Percentiles rank a stretch among this genome's conserved stretches.
phyloP scores from a whole-genome alignment of 1,284 basidiomycete species.

The Ceratobasidium papillatum region DNA sequence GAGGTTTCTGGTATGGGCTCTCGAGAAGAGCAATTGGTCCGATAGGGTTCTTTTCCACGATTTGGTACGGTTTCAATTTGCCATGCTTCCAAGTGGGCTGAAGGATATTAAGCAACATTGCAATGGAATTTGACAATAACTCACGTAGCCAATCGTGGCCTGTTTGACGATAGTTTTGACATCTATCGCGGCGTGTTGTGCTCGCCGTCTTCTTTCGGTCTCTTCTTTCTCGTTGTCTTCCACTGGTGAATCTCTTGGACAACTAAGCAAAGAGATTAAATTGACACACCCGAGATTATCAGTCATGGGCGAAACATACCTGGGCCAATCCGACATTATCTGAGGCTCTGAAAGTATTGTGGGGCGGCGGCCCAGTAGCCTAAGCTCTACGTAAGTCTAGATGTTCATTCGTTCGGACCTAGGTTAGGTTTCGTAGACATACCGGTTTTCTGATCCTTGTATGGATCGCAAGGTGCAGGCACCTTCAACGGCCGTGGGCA shows the following conservation, averaged over 20 bases:
- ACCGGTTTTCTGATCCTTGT: background rate
- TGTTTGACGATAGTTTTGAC: background rate
- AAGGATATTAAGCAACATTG: background rate
- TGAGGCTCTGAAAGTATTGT: background rate
- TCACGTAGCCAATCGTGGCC: slow-evolving; percentile 3
- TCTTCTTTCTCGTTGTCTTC: slow-evolving; percentile 42
- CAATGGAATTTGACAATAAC: background rate
- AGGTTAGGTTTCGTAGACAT: background rate
- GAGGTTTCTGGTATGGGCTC: background rate
- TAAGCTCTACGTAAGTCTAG: background rate
- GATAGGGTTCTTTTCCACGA: background rate
- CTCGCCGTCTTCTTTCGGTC: slow-evolving; percentile 27
- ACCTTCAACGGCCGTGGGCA: too few species aligned
- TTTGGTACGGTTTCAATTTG: background rate
- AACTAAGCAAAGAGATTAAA: background rate
- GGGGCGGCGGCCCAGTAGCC: background rate
- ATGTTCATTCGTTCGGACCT: background rate
- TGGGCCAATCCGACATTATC: background rate
- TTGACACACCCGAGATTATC: background rate
- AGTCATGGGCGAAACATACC: background rate
- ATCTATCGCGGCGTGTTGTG: slow-evolving; percentile 42
- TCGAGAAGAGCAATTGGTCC: slow-evolving; percentile 2
- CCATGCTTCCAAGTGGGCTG: slow-evolving; percentile 1
- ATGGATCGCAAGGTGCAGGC: slow-evolving; percentile 25
- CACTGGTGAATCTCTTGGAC: background rate